Evolutionary conservation across 176 grass and related monocot genomes (phyloP).

Genomic region (Hordeum vulgare): DNA sequence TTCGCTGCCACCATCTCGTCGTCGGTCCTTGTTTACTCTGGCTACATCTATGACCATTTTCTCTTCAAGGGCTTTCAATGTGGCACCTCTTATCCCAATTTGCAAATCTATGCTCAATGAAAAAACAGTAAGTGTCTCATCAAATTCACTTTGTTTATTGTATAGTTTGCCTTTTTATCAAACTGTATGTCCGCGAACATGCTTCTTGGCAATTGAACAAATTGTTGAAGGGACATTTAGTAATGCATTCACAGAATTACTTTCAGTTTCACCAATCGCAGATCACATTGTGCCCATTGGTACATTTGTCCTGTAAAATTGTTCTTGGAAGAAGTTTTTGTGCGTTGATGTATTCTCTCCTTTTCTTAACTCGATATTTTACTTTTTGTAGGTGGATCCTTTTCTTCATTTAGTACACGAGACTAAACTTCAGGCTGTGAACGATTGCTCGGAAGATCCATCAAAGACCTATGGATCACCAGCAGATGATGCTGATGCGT

Average conservation of each 20-base stretch:
- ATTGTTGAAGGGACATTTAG: not conserved
- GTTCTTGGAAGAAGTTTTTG: not conserved
- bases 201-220: not conserved
- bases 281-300: not conserved
- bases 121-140: slow-evolving; percentile 49
- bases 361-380: not conserved
- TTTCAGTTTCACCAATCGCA: not conserved
- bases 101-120: slow-evolving; percentile 61
- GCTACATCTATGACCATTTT: slow-evolving; percentile 87
- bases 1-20: slow-evolving; percentile 49
- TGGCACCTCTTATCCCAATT: slow-evolving; percentile 64
- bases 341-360: not conserved
- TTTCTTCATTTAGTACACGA: slow-evolving; percentile 73
- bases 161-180: not conserved
- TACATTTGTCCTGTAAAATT: not conserved
- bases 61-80: slow-evolving; percentile 76
- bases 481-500: slow-evolving; percentile 58
- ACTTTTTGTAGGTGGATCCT: slow-evolving; percentile 48
- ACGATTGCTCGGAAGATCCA: not conserved
- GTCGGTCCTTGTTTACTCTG: slow-evolving; percentile 72
- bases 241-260: not conserved
- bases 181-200: not conserved
- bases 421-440: slow-evolving; percentile 56
- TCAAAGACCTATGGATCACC: slow-evolving; percentile 62
- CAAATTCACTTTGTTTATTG: slow-evolving; percentile 11